Evolutionary conservation across 2,329 filamentous ascomycete genomes (phyloP).

Genomic region (Chrysoporthe austroafricana): DNA sequence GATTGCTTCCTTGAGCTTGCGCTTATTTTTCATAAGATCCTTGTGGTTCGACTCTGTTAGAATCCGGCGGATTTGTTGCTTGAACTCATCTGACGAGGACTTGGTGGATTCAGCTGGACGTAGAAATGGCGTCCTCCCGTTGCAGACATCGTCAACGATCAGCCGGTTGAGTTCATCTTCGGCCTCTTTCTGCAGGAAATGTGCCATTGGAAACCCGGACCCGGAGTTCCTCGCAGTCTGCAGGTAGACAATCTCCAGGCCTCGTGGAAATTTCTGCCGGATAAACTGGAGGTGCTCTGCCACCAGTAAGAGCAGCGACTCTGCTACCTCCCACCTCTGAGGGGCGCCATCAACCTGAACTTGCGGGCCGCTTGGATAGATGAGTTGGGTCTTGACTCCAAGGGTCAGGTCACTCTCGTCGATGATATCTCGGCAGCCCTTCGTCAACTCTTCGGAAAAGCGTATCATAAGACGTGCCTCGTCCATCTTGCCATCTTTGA

Average conservation of each 20-base stretch:
- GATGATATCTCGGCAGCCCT: conserved; percentile 60
- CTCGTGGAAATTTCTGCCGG: conserved; percentile 40
- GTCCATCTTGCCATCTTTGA: conserved; percentile 50
- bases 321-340: conserved; percentile 51
- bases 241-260: conserved; percentile 52
- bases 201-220: conserved; percentile 56
- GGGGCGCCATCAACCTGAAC: conserved; percentile 56
- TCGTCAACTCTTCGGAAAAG: conserved; percentile 54
- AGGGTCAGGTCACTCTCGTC: conserved; percentile 67
- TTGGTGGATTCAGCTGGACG: conserved; percentile 33
- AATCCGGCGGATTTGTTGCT: conserved; percentile 24
- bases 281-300: conserved; percentile 44
- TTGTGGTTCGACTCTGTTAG: conserved; percentile 34
- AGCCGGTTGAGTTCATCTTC: conserved; percentile 48
- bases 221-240: conserved; percentile 26
- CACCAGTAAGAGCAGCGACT: conserved; percentile 47
- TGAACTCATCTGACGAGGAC: conserved; percentile 30
- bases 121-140: conserved; percentile 39
- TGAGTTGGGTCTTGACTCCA: conserved; percentile 57
- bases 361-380: conserved; percentile 58
- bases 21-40: conserved; percentile 24
- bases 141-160: conserved; percentile 47
- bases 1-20: conserved; percentile 33
- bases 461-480: conserved; percentile 53
- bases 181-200: conserved; percentile 54